phyloP scores from a whole-genome alignment of 1,284 basidiomycete species.

The Cutaneotrichosporon daszewskae region DNA sequence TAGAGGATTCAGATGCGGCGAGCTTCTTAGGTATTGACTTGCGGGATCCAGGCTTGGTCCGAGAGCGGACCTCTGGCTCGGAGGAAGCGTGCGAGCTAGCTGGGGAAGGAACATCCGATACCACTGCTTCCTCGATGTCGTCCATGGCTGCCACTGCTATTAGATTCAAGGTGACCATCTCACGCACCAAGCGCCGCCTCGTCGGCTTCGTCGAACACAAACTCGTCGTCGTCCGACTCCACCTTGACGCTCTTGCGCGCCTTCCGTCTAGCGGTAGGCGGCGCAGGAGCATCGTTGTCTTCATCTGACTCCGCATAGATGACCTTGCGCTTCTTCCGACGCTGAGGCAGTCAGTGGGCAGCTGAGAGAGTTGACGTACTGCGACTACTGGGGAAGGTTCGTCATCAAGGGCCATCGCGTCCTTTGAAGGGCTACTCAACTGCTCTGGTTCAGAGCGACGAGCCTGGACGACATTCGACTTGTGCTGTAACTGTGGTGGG shows the following conservation, averaged over 20 bases:
- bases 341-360: conserved; percentile 13
- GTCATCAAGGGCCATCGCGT: conserved; percentile 22
- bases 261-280: not conserved
- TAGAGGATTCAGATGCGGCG: not conserved
- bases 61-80: conserved; percentile 15
- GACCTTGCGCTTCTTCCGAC: conserved; percentile 43
- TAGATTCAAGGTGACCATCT: not conserved
- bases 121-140: conserved; percentile 31
- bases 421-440: too few relatives aligned
- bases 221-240: conserved; percentile 40
- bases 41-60: conserved; percentile 12
- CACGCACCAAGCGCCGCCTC: conserved; percentile 39
- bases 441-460: too few relatives aligned
- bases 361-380: conserved; percentile 14
- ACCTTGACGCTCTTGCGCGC: conserved; percentile 37
- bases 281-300: conserved; percentile 3
- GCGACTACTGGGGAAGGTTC: conserved; percentile 25
- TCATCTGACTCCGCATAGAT: conserved; percentile 44
- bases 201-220: conserved; percentile 38
- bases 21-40: conserved; percentile 18
- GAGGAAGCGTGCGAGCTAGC: conserved; percentile 31
- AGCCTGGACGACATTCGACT: too few relatives aligned
- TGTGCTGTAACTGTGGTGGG: too few relatives aligned
- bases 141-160: conserved; percentile 33
- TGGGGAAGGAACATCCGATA: conserved; percentile 23